Evolutionary conservation across 2,329 filamentous ascomycete genomes (phyloP), one percentile per base, ranked within the genome.

Genomic region (Capronia americana): DNA sequence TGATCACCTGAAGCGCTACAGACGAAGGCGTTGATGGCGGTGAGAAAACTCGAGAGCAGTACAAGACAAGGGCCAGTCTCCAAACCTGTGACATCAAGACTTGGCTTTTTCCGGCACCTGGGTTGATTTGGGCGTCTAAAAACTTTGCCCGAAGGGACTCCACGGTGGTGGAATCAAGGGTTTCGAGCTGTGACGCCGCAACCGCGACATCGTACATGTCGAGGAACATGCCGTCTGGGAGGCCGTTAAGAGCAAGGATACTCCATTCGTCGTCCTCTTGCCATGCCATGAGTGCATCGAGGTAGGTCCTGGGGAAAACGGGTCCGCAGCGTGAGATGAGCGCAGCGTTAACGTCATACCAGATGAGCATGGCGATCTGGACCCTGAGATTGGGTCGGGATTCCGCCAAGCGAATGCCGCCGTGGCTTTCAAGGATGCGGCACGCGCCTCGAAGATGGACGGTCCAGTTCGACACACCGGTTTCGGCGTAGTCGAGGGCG

Each of bases 251-350:
- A 24, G 61, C 66, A 44, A 71, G 64, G 7, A 71, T 66, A 44
- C 67, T 71, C 69, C 69, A 71, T 62, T 71, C 67, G 34, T n/a
- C 54, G 28, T 69, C 69, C n/a, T 57, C 51, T 46, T 69, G 66
- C 67, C 67, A 71, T 8, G 48, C 38, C 67, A 71, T 69, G 24
- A 71, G 53, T 4, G 64, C 56, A 44, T 69, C 59, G 10, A 69
- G 48, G 54, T 71, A 71, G 2, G 14, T 34, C 34, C 64, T 28
- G 17, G 69, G 69, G 34, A 71, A 71, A 6, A 64, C 57, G 8
- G 69, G 69, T 26, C 66, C 60, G 24, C 55, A 58, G 3, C 69
- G 64, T n/a, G 67, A 69, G 24, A 69, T 61, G 53, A 71, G 41
- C 1, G 69, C 69, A 0, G 64, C 62, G 30, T 34, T 62, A 26